Percentiles rank a stretch among this genome's conserved stretches.
Evolutionary conservation across 2,329 filamentous ascomycete species (phyloP).

Genomic region (Hypoxylon sp.): DNA sequence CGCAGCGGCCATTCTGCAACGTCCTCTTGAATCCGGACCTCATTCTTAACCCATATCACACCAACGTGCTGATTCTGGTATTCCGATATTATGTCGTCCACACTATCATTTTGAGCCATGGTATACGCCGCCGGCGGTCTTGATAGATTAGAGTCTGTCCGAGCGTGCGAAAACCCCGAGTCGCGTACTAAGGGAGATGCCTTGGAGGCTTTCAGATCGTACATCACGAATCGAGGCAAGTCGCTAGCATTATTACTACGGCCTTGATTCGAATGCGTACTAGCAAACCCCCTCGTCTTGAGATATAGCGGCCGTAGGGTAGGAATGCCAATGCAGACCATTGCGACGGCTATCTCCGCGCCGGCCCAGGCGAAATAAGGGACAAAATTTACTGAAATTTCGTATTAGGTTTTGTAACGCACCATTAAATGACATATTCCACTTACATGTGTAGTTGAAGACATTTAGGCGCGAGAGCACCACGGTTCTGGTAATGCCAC

Average conservation of each 20-base stretch:
- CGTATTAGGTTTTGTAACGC: not conserved
- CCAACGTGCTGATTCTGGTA: conserved; percentile 47
- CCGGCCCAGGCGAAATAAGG: conserved; percentile 53
- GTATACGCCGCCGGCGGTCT: conserved; percentile 47
- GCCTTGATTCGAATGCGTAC: conserved; percentile 37
- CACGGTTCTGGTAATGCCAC: conserved; percentile 53
- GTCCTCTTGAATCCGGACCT: conserved; percentile 49
- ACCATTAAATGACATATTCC: not conserved
- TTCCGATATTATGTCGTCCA: conserved; percentile 54
- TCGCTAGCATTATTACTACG: conserved; percentile 39
- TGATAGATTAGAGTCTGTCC: conserved; percentile 30
- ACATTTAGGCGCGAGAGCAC: conserved; percentile 49
- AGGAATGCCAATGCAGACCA: conserved; percentile 51
- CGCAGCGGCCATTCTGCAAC: conserved; percentile 51
- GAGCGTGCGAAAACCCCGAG: conserved; percentile 48
- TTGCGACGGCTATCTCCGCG: conserved; percentile 51
- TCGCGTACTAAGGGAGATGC: conserved; percentile 37
- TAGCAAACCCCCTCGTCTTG: conserved; percentile 46
- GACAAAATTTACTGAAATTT: conserved; percentile 50
- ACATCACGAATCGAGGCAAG: conserved; percentile 52
- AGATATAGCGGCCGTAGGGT: conserved; percentile 51
- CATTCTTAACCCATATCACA: conserved; percentile 54
- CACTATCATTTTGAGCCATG: conserved; percentile 49
- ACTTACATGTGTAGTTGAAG: conserved; percentile 51
- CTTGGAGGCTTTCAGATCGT: conserved; percentile 29